Conservation (phyloP, 768 basidiomycete genomes). For the Lyophyllum shimeji region DNA sequence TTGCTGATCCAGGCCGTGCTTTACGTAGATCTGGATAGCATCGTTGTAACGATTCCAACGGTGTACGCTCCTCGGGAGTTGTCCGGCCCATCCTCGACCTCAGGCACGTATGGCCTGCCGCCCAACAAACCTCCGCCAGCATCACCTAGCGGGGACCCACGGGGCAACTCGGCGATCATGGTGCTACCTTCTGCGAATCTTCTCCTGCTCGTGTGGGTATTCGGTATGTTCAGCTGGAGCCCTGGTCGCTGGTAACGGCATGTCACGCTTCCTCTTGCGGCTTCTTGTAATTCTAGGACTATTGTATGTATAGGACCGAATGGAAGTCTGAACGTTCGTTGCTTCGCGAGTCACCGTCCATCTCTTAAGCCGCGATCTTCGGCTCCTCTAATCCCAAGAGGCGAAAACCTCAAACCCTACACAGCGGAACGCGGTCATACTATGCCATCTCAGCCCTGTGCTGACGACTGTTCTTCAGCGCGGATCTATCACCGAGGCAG, state of each 20-base stretch:
- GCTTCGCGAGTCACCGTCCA: no score
- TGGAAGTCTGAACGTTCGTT: no score
- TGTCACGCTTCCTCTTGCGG: not conserved
- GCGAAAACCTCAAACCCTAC: no score
- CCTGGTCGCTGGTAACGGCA: not conserved
- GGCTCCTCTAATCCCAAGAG: no score
- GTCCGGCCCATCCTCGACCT: not conserved
- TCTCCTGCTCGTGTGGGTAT: constrained; percentile 5
- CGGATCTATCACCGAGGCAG: not conserved
- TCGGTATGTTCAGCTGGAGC: constrained; percentile 3
- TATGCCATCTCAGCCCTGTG: no score
- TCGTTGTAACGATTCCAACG: constrained; percentile 42
- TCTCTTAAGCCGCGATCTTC: no score
- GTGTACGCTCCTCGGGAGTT: constrained; percentile 37
- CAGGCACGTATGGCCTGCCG: not conserved
- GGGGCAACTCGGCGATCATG: not conserved
- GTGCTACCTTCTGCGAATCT: constrained; percentile 1
- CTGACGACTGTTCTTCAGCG: no score
- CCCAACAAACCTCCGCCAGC: constrained; percentile 1
- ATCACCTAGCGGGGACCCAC: not conserved
- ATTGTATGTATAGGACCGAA: no score
- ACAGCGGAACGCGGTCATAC: no score
- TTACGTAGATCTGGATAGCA: constrained; percentile 40
- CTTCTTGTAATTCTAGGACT: not conserved
- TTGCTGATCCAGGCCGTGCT: not conserved